These are phyloP conservation scores for Rhizopogon sp. DNA, from an alignment of 768 basidiomycete species.

Conservation along the genomic window DNA sequence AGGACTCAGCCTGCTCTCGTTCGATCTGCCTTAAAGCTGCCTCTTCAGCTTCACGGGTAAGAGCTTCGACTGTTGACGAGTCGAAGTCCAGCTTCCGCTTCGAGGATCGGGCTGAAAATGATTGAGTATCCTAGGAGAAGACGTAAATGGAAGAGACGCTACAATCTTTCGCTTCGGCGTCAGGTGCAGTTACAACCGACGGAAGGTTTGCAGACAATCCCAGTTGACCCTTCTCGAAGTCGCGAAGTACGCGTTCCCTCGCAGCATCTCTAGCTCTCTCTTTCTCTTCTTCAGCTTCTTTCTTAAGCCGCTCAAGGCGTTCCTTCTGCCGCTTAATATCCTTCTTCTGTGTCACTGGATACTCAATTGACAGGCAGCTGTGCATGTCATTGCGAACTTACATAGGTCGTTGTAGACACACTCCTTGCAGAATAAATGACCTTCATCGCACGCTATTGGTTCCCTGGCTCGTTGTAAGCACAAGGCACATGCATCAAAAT, in stretches of 20 bases:
- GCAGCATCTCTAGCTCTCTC: constrained; percentile 66
- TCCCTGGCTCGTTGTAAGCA: constrained; percentile 83
- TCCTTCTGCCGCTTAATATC: constrained; percentile 90
- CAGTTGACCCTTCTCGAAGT: constrained; percentile 86
- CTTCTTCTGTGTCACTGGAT: constrained; percentile 79
- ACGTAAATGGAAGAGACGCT: constrained; percentile 9
- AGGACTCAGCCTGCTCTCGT: constrained; percentile 76
- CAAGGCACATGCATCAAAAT: constrained; percentile 86
- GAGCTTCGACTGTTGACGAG: constrained; percentile 58
- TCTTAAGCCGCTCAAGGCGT: constrained; percentile 65
- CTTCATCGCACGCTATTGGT: constrained; percentile 77
- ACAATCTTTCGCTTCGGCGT: constrained; percentile 33
- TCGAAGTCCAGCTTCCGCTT: constrained; percentile 91
- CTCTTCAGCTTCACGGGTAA: constrained; percentile 82
- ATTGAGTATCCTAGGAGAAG: neutral
- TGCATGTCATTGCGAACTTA: constrained; percentile 33
- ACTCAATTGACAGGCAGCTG: constrained; percentile 7
- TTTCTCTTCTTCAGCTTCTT: constrained; percentile 78
- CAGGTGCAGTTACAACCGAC: constrained; percentile 32
- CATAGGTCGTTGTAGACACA: constrained; percentile 84
- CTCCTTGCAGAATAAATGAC: constrained; percentile 95
- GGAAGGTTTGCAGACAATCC: constrained; percentile 48
- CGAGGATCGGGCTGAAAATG: constrained; percentile 45
- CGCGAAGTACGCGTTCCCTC: constrained; percentile 80
- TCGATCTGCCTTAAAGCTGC: constrained; percentile 80